Evolutionary conservation across 2,329 filamentous ascomycete genomes (phyloP).

Genomic region (Pseudopithomyces chartarum): DNA sequence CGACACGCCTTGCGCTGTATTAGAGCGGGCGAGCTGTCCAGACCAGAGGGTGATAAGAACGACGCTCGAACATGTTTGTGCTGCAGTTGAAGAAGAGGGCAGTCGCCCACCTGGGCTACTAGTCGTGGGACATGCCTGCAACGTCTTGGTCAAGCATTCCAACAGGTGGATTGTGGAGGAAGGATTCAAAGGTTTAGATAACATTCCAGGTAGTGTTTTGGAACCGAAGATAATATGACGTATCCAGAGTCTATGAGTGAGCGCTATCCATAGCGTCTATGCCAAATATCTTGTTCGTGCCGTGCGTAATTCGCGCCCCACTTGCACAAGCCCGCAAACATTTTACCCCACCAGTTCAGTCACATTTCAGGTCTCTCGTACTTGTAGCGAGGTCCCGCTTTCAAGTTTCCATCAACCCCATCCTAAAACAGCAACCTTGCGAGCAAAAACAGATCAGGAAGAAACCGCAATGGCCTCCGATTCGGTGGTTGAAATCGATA

Average conservation of each 20-base stretch:
- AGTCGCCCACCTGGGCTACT: slow-evolving; percentile 86
- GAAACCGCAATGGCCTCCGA: slow-evolving; percentile 28
- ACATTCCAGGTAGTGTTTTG: slow-evolving; percentile 17
- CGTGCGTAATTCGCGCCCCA: neutral
- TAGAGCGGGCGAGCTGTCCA: slow-evolving; percentile 91
- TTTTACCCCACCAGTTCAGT: neutral
- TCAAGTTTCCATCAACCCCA: neutral
- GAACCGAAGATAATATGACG: neutral
- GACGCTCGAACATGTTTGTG: slow-evolving; percentile 76
- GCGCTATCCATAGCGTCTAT: neutral
- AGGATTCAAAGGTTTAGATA: slow-evolving; percentile 76
- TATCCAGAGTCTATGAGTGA: neutral
- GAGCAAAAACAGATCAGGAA: neutral
- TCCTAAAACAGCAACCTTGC: neutral
- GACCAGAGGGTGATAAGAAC: slow-evolving; percentile 93
- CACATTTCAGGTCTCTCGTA: neutral
- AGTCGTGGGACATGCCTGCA: slow-evolving; percentile 83
- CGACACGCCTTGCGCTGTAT: slow-evolving; percentile 84
- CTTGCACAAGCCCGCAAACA: neutral
- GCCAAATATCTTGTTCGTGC: neutral
- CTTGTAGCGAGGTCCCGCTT: neutral
- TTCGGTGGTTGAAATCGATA: slow-evolving; percentile 36
- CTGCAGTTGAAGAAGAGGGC: slow-evolving; percentile 86
- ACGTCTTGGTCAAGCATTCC: slow-evolving; percentile 68
- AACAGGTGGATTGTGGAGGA: slow-evolving; percentile 85